Base-by-base conservation (phyloP, 805 yeast species). In the Lipomyces orientalis region DNA sequence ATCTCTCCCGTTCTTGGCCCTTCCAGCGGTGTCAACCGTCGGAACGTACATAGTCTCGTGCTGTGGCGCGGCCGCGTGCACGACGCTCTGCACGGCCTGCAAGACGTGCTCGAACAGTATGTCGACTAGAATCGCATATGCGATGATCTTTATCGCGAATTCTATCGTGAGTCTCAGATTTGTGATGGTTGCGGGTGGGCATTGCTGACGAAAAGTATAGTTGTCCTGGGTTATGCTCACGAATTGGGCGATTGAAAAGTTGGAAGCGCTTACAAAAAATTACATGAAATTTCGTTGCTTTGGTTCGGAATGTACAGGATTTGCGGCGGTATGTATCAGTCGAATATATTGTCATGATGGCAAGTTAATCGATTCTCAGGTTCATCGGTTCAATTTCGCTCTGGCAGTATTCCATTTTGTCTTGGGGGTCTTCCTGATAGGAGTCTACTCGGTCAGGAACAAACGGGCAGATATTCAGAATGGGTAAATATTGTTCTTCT, bases 181-280 rank as follows among this genome's bases (percentile, higher is more conserved):
- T 16, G 14, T 29, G 31, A 5, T 8, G 46, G 19, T 35, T 22
- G 6, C 12, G 31, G 29, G 54, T 1, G 34, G 7, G 49, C 12
- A 10, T 16, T 56, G 22, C n/a, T n/a, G 33, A 55, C 46, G 39
- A 4, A 43, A 25, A 34, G n/a, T 34, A 2, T 39, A 69, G 35
- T 69, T 95, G 16, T 91, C 98, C 10, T 95, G 99, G 99, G 80
- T 92, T n/a, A 91, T 90, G 80, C 85, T 95, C 64, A 87, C 96
- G 19, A 92, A 92, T 69, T 89, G 90, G 78, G 87, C 94, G 4
- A 84, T 89, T 22, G 83, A 86, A 66, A 86, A 90, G 79, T 87
- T 95, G 8, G 95, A 90, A 68, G 85, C 84, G 66, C 82, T 92
- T 7, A 84, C 91, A 0, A 84, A 88, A 79, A 92, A 91, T 14